Percentiles rank a stretch among this genome's conserved stretches.
phyloP scores from a whole-genome alignment of 2,329 filamentous ascomycete genomes.

The Herpotrichia juniperi region DNA sequence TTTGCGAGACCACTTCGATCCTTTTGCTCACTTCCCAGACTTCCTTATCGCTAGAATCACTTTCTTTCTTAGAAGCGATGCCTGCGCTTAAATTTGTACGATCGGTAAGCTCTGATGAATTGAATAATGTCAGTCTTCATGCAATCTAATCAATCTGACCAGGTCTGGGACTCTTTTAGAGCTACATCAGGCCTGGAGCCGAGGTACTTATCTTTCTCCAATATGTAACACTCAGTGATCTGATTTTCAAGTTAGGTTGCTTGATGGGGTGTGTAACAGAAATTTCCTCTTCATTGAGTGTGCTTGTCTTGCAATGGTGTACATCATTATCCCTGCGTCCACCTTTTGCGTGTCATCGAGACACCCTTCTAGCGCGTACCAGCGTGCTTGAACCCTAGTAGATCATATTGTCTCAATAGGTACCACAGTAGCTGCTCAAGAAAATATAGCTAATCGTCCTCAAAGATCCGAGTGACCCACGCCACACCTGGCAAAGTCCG shows the following conservation, averaged over 20 bases:
- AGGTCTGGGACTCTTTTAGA: constrained; percentile 88
- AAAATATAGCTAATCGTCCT: not conserved
- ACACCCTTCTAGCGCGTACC: no score
- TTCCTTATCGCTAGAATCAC: no score
- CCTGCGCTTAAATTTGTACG: constrained; percentile 66
- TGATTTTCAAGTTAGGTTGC: constrained; percentile 36
- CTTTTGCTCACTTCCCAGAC: no score
- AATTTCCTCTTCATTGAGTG: not conserved
- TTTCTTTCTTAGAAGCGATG: no score
- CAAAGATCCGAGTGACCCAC: constrained; percentile 69
- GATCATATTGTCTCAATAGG: no score
- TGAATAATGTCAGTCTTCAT: constrained; percentile 4
- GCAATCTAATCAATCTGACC: constrained; percentile 25
- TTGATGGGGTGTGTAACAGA: constrained; percentile 48
- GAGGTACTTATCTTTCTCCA: constrained; percentile 61
- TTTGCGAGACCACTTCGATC: no score
- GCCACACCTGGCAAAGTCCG: constrained; percentile 72
- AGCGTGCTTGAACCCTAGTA: no score
- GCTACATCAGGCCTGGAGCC: constrained; percentile 86
- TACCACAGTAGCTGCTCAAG: no score
- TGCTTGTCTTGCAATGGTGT: not conserved
- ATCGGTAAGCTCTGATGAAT: constrained; percentile 57
- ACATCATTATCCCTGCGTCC: no score
- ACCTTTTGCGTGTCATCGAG: no score
- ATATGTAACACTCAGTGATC: constrained; percentile 1